These are phyloP conservation scores for Dissophora ornata DNA, from an alignment of 192 early-diverging fungal species.

Conservation along the genomic window DNA sequence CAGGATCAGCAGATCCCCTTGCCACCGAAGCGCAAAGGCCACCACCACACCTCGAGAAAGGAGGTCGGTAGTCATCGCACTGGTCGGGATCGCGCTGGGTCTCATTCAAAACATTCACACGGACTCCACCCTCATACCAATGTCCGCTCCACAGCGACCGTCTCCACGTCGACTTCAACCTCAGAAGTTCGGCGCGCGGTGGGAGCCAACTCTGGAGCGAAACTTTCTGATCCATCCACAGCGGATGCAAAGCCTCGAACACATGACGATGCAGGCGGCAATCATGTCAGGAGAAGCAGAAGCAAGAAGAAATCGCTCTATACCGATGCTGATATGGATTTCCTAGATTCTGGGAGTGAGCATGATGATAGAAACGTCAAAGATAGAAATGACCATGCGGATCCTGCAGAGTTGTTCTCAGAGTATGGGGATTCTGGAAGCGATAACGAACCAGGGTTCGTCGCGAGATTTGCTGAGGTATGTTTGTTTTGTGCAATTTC, in stretches of 20 bases:
- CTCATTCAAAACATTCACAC: conserved; percentile 6
- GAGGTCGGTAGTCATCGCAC: conserved; percentile 10
- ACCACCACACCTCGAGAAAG: too few species aligned
- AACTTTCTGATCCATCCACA: background rate
- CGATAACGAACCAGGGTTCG: conserved; percentile 42
- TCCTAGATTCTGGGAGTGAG: conserved; percentile 33
- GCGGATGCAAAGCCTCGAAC: background rate
- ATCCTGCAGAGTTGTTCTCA: conserved; percentile 15
- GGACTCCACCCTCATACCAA: conserved; percentile 5
- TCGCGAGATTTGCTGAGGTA: conserved; percentile 52
- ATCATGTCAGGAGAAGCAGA: background rate
- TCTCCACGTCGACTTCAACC: conserved; percentile 50
- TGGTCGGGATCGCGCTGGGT: background rate
- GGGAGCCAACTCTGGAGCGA: background rate
- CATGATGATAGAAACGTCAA: background rate
- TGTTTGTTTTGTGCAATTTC: background rate
- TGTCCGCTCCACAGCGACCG: background rate
- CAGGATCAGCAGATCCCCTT: conserved; percentile 20
- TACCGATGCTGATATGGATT: conserved; percentile 46
- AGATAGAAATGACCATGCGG: conserved; percentile 14
- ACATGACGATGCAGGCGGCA: background rate
- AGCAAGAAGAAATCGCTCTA: conserved; percentile 40
- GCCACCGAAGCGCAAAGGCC: too few species aligned
- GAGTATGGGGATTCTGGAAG: conserved; percentile 28
- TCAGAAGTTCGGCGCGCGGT: conserved; percentile 28